Conservation (phyloP, 352 stramenopile genomes). For the Phytopythium vexans region DNA sequence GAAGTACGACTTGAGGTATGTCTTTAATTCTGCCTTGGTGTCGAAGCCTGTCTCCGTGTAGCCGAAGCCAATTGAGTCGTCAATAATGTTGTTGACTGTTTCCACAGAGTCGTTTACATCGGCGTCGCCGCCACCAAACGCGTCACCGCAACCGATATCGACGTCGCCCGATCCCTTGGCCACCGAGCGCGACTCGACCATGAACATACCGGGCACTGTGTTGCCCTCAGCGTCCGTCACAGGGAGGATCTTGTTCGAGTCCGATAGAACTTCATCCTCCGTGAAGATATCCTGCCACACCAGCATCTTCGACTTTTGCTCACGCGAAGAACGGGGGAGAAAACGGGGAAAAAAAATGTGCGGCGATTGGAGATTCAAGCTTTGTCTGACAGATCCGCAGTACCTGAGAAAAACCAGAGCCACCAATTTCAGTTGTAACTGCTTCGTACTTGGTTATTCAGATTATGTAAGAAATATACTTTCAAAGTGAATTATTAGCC, state of each 20-base stretch:
- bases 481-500: no score
- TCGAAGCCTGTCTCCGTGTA: constrained; percentile 64
- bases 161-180: constrained; percentile 53
- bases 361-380: no score
- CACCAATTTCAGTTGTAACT: no score
- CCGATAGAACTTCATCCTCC: constrained; percentile 63
- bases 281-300: constrained; percentile 72
- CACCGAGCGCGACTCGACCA: constrained; percentile 49
- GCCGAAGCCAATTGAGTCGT: constrained; percentile 54
- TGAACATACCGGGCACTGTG: constrained; percentile 50
- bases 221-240: constrained; percentile 56
- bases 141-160: constrained; percentile 57
- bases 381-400: no score
- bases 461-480: no score
- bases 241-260: constrained; percentile 45
- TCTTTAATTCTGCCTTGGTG: constrained; percentile 63
- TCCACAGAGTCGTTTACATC: constrained; percentile 54
- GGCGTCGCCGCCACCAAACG: constrained; percentile 42
- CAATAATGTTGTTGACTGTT: constrained; percentile 64
- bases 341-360: no score
- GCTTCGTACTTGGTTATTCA: no score
- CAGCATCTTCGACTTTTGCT: constrained; percentile 41
- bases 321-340: no score
- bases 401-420: no score
- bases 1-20: constrained; percentile 71